phyloP scores from a whole-genome alignment of 2,329 filamentous ascomycete species.

The Diplodia sapinea region DNA sequence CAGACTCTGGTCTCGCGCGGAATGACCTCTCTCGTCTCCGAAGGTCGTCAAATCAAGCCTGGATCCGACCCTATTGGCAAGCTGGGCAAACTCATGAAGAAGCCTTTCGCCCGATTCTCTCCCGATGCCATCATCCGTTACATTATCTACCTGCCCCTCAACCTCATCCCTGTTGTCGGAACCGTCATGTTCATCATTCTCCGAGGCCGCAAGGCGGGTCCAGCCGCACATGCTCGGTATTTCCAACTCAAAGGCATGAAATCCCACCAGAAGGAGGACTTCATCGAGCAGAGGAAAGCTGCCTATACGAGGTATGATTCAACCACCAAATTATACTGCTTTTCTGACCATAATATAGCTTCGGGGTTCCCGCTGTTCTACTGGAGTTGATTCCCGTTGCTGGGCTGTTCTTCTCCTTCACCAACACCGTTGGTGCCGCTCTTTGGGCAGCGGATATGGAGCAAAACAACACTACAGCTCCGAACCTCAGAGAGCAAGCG shows the following conservation, averaged over 20 bases:
- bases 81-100: slow-evolving; percentile 62
- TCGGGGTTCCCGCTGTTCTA: slow-evolving; percentile 79
- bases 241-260: slow-evolving; percentile 91
- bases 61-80: slow-evolving; percentile 59
- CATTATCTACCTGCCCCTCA: slow-evolving; percentile 85
- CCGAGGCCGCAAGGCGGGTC: slow-evolving; percentile 64
- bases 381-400: slow-evolving; percentile 84
- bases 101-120: slow-evolving; percentile 60
- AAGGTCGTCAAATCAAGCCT: slow-evolving; percentile 73
- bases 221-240: slow-evolving; percentile 68
- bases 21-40: slow-evolving; percentile 68
- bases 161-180: slow-evolving; percentile 89
- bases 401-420: slow-evolving; percentile 86
- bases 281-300: slow-evolving; percentile 71
- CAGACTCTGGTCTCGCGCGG: slow-evolving; percentile 60
- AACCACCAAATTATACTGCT: neutral
- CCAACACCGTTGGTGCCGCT: slow-evolving; percentile 89
- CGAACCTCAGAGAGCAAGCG: slow-evolving; percentile 44
- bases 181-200: slow-evolving; percentile 79
- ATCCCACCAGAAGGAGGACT: slow-evolving; percentile 66
- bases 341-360: slow-evolving; percentile 39
- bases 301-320: slow-evolving; percentile 77
- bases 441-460: slow-evolving; percentile 94
- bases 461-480: slow-evolving; percentile 44
- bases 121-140: slow-evolving; percentile 72